Evolutionary conservation across 2,329 filamentous ascomycete species (phyloP), one percentile per base, ranked within the genome.

Genomic region (Paracamarosporium sp.): DNA sequence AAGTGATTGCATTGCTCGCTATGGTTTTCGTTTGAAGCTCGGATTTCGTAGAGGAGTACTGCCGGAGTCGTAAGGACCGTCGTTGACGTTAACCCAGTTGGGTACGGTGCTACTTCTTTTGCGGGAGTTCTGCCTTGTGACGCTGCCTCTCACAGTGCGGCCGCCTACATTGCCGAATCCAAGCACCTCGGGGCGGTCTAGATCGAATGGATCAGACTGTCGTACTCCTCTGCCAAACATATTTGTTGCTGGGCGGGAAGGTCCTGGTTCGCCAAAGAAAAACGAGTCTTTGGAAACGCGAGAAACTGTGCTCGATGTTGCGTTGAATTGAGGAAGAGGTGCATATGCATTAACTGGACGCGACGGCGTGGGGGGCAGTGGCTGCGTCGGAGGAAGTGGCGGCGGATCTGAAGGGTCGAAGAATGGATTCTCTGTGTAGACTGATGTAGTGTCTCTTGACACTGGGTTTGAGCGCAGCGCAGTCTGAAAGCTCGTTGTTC

Each of bases 121-220:
- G 30, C 61, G 67, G 15, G 70, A 70, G 6, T 64, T 62, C 46
- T 71, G 66, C 33, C 72, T 61, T 8, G 68, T 70, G 12, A 75
- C 62, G 47, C 70, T 75, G 2, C 60, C 68, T 25, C 65, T 62
- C 30, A 75, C 70, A 47, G 56, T 62, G 8, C 68, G 63, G 12
- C 66, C 69, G 38, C 65, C 58, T 15, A 74, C 67, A 38, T 60
- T 63, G 4, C 72, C 68, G 45, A 76, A 74, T 0, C 72, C 70
- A 8, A 78, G 63, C 8, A 78, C 70, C 56, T 78, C 76, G 9
- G 76, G 76, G 12, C 74, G 64, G 52, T 78, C 76, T 13, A 78
- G 70, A 54, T 78, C 76, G 43, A 78, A 78, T 0, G 76, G 76
- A 54, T 78, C 76, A 1, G 74, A 77, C 38, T 77, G 73, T 13